Base-by-base conservation (phyloP, 2,329 filamentous ascomycete genomes). In the Ascosphaera acerosa region DNA sequence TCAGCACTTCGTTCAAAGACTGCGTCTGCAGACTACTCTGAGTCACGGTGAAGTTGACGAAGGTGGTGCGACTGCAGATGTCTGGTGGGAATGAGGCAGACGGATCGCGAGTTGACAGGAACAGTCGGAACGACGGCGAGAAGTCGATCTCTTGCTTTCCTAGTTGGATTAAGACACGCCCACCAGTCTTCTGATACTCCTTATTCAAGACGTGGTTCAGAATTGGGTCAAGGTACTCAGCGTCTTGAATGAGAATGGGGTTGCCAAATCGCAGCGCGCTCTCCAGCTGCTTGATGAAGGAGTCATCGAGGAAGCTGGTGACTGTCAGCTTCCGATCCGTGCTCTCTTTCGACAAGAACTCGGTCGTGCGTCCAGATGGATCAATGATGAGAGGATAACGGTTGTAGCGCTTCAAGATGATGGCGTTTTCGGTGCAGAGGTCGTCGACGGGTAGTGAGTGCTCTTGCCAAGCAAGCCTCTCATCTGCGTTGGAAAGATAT, bases 121-220 rank as follows among this genome's bases (percentile, higher is more conserved):
- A 97, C 18, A 97, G 64, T 55, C 75, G 87, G 64, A 97, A 97
- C 0, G 82, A 70, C 2, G 87, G 84, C 31, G 87, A 97, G 55
- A 97, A 97, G 52, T 97, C 87, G 40, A 97, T 97, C 54, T 97
- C 82, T 53, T 97, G 89, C 54, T 87, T 92, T 45, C 87, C 87
- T 25, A 97, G 76, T 53, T 97, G 87, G 39, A 97, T 97, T 32
- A 97, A 70, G 29, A 94, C 84, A 64, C 87, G 84, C 15, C 87
- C 87, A 41, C 87, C 87, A 17, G 89, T 97, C 58, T 82, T 89
- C 54, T 97, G 89, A 52, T 97, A 97, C 48, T 97, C 87, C 52
- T 97, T 97, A 59, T 97, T 97, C 53, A 97, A 69, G 34, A 97
- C 84, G 44, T 97, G 87, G 47, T 94, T 97, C 43, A 97, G 70